A percentile compares a stretch with the other conserved stretches of the same genome.
Evolutionary conservation across 2,329 filamentous ascomycete genomes (phyloP).

Genomic region (Aspergillus novofumigatus): DNA sequence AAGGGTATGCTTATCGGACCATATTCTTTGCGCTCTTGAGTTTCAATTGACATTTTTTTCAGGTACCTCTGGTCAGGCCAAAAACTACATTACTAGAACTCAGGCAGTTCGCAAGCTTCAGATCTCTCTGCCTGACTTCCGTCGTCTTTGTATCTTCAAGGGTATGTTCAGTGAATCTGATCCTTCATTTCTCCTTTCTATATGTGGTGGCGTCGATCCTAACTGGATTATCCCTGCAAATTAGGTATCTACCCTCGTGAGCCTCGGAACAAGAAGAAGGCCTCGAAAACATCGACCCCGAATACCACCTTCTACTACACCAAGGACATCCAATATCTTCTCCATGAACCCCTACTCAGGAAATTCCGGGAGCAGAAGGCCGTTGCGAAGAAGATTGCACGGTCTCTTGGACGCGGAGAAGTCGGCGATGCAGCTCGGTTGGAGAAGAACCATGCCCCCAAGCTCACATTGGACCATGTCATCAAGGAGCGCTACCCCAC

Average conservation of each 20-base stretch:
- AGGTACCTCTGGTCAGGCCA: constrained; percentile 85
- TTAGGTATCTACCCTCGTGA: constrained; percentile 90
- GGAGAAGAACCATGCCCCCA: constrained; percentile 85
- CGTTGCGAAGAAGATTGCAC: constrained; percentile 95
- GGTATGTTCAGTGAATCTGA: constrained; percentile 41
- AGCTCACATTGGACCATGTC: constrained; percentile 90
- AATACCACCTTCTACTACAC: constrained; percentile 89
- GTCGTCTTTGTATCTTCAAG: constrained; percentile 98
- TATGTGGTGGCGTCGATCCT: constrained; percentile 6
- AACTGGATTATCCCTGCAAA: constrained; percentile 9
- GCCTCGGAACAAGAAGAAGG: constrained; percentile 95
- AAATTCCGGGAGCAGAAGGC: constrained; percentile 98
- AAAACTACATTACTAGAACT: constrained; percentile 97
- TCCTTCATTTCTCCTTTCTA: not conserved
- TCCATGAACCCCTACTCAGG: constrained; percentile 88
- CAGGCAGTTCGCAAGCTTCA: constrained; percentile 97
- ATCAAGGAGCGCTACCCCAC: constrained; percentile 98
- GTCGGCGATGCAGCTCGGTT: constrained; percentile 81
- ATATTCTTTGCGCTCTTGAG: not conserved
- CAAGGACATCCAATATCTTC: constrained; percentile 96
- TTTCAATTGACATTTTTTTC: constrained; percentile 5
- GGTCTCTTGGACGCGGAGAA: constrained; percentile 86
- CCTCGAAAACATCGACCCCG: constrained; percentile 80
- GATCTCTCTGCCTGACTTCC: constrained; percentile 93
- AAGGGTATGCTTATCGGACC: constrained; percentile 56